Base-by-base conservation (phyloP, 1,284 basidiomycete genomes). In the Flammula alnicola region DNA sequence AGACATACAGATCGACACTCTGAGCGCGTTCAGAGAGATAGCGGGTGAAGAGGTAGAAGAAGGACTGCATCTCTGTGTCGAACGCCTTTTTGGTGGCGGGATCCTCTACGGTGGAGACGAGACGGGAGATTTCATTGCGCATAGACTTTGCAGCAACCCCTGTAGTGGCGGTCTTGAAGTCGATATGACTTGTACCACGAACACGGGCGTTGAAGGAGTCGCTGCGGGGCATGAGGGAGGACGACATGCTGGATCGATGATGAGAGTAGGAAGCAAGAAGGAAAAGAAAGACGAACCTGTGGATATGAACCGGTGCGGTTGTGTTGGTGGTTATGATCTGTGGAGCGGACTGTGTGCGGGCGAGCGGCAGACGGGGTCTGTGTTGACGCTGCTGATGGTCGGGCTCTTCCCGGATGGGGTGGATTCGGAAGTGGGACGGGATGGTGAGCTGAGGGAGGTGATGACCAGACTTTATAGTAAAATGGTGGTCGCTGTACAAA, bases 1-100 rank as follows among this genome's bases (percentile, higher is more conserved):
- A 36, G 19, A 80, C 91, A 64, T 68, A 97, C 95, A 99, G 86
- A 76, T 95, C 93, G 66, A 92, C 84, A 65, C 86, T 92, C 79
- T 97, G 91, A 47, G 97, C 96, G 62, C 93, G 91, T 72, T 98
- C 95, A 22, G 89, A 78, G 62, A 99, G 87, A 77, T 96, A 99
- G 58, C 97, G 92, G 68, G 95, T 98, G 80, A 99, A 99, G 66
- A 99, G 92, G 69, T 89, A 89, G 84, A 98, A 99, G 81, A 99
- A 99, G 54, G 91, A 88, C 67, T 96, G 91, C 97, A 99, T 99
- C 78, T 99, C 95, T 37, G 88, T 90, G 71, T 98, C 94, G 74
- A 99, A 98, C 14, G 90, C 89, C 93, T 91, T 93, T 76, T 89
- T 91, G 55, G 88, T 87, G 39, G 77, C 71, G 32, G 83, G 80